Evolutionary conservation across 2,329 filamentous ascomycete species (phyloP).

Genomic region (Trichoderma endophyticum): DNA sequence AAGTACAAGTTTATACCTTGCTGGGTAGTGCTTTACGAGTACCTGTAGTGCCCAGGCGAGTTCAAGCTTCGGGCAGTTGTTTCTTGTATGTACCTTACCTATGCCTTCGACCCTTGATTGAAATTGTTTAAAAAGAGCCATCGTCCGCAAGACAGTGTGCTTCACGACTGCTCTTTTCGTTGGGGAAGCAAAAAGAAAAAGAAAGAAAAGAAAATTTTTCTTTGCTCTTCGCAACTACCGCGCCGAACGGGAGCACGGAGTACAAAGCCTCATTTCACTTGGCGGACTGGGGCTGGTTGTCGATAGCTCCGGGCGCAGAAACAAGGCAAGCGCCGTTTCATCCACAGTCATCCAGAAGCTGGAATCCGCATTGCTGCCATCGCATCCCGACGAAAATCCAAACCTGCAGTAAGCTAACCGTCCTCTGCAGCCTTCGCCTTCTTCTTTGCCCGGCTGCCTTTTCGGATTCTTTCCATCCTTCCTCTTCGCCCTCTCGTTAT

Average conservation of each 20-base stretch:
- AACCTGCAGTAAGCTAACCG: not conserved
- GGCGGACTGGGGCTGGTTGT: not conserved
- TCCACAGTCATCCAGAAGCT: not conserved
- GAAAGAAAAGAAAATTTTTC: not conserved
- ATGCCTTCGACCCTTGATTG: not conserved
- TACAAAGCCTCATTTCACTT: not conserved
- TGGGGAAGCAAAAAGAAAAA: not conserved
- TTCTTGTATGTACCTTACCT: not conserved
- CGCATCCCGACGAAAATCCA: not conserved
- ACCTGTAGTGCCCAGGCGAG: not conserved
- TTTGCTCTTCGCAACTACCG: not conserved
- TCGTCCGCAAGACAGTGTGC: not conserved
- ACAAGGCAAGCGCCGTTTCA: constrained; percentile 15
- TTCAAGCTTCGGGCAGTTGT: not conserved
- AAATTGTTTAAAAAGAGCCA: not conserved
- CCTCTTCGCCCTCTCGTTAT: not conserved
- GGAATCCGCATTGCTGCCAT: not conserved
- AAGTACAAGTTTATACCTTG: not conserved
- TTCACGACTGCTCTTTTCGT: not conserved
- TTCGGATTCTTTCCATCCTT: not conserved
- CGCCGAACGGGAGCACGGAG: not conserved
- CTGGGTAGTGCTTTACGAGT: not conserved
- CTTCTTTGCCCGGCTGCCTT: not conserved
- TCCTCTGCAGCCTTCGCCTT: not conserved
- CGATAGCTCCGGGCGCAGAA: constrained; percentile 1